Evolutionary conservation across 129 eudicot species (phyloP).

Genomic region (Chrysanthemum makinoi): DNA sequence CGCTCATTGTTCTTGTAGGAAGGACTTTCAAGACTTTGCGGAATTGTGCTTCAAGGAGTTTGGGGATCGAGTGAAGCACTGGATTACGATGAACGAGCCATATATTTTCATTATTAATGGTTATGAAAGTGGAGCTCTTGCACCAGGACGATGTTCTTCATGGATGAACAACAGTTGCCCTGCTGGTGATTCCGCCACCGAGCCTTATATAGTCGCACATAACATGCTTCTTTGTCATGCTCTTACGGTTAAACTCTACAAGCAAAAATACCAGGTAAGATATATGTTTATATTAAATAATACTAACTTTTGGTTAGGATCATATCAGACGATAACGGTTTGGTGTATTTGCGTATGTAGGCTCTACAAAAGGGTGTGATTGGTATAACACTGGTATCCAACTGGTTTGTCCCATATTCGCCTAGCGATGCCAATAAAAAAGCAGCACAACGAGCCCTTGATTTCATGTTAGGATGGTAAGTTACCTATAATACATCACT

Average conservation of each 20-base stretch:
- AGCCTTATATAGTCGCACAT: constrained; percentile 30
- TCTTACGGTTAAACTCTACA: constrained; percentile 21
- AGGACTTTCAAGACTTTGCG: constrained; percentile 25
- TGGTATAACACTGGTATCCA: constrained; percentile 34
- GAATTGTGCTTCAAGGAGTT: constrained; percentile 27
- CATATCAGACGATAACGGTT: not conserved
- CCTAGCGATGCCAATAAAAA: not conserved
- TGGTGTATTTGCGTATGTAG: constrained; percentile 25
- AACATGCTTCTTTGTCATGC: constrained; percentile 33
- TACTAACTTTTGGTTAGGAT: not conserved
- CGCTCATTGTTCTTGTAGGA: not conserved
- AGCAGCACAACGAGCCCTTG: constrained; percentile 34
- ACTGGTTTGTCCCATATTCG: constrained; percentile 30
- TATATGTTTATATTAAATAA: not conserved
- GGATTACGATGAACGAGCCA: constrained; percentile 35
- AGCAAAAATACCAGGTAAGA: constrained; percentile 20
- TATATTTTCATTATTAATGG: not conserved
- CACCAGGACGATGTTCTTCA: constrained; percentile 29
- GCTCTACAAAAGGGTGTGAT: constrained; percentile 43
- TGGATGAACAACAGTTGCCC: constrained; percentile 21
- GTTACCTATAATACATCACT: not conserved
- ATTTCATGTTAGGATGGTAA: constrained; percentile 46
- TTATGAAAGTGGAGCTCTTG: constrained; percentile 22
- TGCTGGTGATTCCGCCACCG: constrained; percentile 24
- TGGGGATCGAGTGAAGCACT: constrained; percentile 34